Percentiles rank a stretch among this genome's conserved stretches.
These are phyloP conservation scores for Fusarium odoratissimum DNA, from an alignment of 2,329 filamentous ascomycete species.

Conservation along the genomic window DNA sequence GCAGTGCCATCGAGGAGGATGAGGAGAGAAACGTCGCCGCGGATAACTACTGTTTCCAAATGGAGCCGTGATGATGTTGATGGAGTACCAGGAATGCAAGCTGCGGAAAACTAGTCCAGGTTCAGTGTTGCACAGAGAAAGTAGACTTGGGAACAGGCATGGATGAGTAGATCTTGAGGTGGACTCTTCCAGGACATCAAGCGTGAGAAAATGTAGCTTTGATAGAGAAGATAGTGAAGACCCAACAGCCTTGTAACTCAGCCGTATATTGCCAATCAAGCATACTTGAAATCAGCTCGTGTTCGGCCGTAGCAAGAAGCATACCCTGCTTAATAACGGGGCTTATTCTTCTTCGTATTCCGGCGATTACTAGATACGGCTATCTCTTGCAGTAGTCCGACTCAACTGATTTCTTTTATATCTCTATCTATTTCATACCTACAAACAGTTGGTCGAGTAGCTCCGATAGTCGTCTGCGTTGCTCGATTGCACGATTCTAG, in stretches of 20 bases:
- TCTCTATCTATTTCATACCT: too few relatives aligned
- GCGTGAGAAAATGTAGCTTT: too few relatives aligned
- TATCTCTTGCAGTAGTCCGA: neutral
- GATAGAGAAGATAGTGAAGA: neutral
- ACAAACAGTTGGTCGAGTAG: too few relatives aligned
- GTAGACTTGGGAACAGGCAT: neutral
- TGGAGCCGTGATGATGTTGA: neutral
- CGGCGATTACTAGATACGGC: neutral
- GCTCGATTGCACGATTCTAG: too few relatives aligned
- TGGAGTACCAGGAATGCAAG: neutral
- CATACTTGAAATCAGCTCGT: neutral
- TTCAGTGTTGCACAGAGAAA: neutral
- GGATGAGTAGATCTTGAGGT: neutral
- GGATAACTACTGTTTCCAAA: neutral
- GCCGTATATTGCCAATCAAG: neutral
- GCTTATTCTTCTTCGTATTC: neutral
- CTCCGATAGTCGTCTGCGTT: too few relatives aligned
- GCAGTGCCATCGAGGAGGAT: neutral
- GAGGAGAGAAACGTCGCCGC: fast-evolving
- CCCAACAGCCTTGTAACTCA: neutral
- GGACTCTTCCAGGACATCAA: neutral
- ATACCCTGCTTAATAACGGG: neutral
- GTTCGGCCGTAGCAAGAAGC: neutral
- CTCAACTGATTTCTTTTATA: neutral
- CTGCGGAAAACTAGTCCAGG: too few relatives aligned